Evolutionary conservation across 129 eudicot species (phyloP), one percentile per base, ranked within the genome.

Genomic region (Pulicaria dysenterica): DNA sequence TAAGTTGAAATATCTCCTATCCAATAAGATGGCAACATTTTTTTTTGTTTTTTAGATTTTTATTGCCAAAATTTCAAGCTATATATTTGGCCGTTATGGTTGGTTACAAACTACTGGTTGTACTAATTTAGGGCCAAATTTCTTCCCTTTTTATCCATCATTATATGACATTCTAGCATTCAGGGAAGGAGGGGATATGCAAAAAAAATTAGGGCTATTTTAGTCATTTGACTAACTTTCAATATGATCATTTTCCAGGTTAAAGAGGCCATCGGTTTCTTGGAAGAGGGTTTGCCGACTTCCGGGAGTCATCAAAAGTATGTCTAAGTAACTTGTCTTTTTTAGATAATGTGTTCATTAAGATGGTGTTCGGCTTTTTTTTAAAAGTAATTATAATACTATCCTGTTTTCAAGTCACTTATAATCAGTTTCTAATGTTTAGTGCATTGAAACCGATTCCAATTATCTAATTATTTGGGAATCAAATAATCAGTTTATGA

Each of bases 261-360:
- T 81, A 82, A 86, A 81, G 99, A 94, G 84, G 96, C 99, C 31
- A 78, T 86, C 48, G 12, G 67, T 37, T 90, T 82, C 73, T 70
- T 84, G 81, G 93, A 90, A 77, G 66, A 59, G 51, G 94, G 96
- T 51, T 59, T 68, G 24, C 72, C 75, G 37, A 76, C 72, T 63
- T 69, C 84, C 24, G 86, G 77, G 64, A 70, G 76, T 73, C 81
- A 84, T 67, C 79, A 62, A 24, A 86, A 84, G 99, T 94, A 82
- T 79, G 99, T 78, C 41, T 37, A 14, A 34, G 36, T 19, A 64
- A n/a, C 5, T 59, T 73, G 60, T 71, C 11, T 9, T 60, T 46
- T 45, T 73, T 61, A 43, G 36, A 71, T 7, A 66, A 43, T 5
- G 66, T 59, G 63, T 31, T 8, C 45, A 58, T 11, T 31, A 24